Evolutionary conservation across 2,329 filamentous ascomycete genomes (phyloP).

Genomic region (Aspergillus sp.): DNA sequence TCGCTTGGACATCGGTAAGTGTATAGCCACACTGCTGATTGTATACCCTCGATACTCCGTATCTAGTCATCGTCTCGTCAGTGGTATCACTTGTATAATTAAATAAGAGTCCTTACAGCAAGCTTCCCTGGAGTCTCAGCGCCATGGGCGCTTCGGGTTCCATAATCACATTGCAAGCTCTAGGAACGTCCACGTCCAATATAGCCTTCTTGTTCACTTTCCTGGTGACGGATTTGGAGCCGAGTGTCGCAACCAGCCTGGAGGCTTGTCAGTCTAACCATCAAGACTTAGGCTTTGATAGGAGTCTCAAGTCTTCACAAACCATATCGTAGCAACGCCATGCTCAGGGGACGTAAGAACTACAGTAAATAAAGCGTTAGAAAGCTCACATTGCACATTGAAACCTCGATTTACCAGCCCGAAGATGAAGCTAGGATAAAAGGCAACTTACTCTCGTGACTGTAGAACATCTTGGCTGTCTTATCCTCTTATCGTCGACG

Average conservation of each 20-base stretch:
- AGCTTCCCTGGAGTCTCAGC: constrained; percentile 79
- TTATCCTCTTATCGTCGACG: neutral
- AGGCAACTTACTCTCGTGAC: constrained; percentile 71
- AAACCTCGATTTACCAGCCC: too few species aligned
- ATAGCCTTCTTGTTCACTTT: constrained; percentile 83
- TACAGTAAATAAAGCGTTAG: constrained; percentile 27
- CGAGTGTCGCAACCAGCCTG: constrained; percentile 89
- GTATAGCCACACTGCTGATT: constrained; percentile 83
- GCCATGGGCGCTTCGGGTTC: constrained; percentile 83
- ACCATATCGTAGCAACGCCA: constrained; percentile 95
- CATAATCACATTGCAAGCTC: constrained; percentile 84
- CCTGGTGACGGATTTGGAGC: constrained; percentile 63
- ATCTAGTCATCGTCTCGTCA: constrained; percentile 38
- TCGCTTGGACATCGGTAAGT: constrained; percentile 71
- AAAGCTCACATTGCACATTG: neutral
- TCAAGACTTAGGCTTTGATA: too few species aligned
- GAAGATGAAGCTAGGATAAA: neutral
- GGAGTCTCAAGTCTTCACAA: constrained; percentile 23
- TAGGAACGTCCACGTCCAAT: constrained; percentile 77
- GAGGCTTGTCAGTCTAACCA: neutral
- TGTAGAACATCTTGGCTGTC: constrained; percentile 73
- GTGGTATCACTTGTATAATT: constrained; percentile 8
- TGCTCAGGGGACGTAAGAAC: constrained; percentile 81
- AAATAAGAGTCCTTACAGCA: constrained; percentile 54
- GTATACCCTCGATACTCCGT: constrained; percentile 80